phyloP scores from a whole-genome alignment of 2,329 filamentous ascomycete species.

The Fonsecaea monophora region DNA sequence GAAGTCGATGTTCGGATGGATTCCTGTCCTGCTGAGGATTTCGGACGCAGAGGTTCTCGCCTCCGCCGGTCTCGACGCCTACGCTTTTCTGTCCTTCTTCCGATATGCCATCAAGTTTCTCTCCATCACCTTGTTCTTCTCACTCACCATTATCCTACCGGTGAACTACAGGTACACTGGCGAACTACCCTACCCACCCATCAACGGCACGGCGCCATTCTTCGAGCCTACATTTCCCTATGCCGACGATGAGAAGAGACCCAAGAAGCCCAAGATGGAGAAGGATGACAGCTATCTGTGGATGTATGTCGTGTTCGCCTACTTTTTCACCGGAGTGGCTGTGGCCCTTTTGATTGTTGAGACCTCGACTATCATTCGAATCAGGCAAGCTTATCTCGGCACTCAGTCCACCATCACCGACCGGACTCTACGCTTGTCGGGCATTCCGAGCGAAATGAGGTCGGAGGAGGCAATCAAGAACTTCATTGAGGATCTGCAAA shows the following conservation, averaged over 20 bases:
- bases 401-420: conserved; percentile 96
- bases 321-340: conserved; percentile 83
- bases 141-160: conserved; percentile 79
- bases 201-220: conserved; percentile 33
- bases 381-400: conserved; percentile 89
- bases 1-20: conserved; percentile 90
- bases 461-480: conserved; percentile 83
- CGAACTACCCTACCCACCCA: conserved; percentile 45
- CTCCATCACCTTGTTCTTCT: conserved; percentile 78
- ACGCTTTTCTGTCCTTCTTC: conserved; percentile 94
- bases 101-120: conserved; percentile 92
- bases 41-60: conserved; percentile 88
- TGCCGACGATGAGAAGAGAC: conserved; percentile 44
- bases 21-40: conserved; percentile 81
- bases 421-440: conserved; percentile 87
- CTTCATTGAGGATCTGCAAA: conserved; percentile 83
- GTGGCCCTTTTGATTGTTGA: conserved; percentile 83
- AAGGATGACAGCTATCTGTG: conserved; percentile 70
- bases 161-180: conserved; percentile 74
- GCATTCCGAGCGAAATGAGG: conserved; percentile 79
- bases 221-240: conserved; percentile 23
- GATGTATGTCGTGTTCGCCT: conserved; percentile 94
- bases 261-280: conserved; percentile 41
- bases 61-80: conserved; percentile 92
- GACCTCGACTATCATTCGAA: conserved; percentile 82